phyloP scores from a whole-genome alignment of 345 rosid species.

The Heritiera fomes region DNA sequence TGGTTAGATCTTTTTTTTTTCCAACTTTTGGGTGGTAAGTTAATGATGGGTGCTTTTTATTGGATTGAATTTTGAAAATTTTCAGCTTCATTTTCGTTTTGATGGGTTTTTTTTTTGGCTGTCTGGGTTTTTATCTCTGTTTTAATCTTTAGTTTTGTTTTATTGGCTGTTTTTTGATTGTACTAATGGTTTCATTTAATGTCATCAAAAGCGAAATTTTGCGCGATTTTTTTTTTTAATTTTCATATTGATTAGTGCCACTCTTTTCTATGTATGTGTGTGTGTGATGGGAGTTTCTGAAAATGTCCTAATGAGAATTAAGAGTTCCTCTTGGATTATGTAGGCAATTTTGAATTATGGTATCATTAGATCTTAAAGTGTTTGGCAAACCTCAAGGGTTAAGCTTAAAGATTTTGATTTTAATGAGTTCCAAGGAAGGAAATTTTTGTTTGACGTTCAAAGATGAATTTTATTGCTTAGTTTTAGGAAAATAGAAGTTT shows the following conservation, averaged over 20 bases:
- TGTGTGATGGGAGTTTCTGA: neutral
- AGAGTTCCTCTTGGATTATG: neutral
- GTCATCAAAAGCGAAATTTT: neutral
- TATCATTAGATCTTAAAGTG: conserved; percentile 28
- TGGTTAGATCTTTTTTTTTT: conserved; percentile 23
- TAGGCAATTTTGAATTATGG: neutral
- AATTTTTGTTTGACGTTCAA: neutral
- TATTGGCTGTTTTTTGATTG: neutral
- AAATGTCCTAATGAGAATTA: neutral
- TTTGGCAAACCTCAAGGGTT: conserved; percentile 6
- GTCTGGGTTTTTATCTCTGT: neutral
- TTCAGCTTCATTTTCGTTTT: conserved; percentile 5
- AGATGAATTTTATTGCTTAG: neutral
- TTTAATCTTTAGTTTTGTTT: neutral
- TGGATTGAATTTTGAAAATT: conserved; percentile 7
- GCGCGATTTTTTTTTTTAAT: neutral
- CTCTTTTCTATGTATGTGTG: neutral
- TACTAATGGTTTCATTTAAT: neutral
- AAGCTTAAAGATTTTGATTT: conserved; percentile 13
- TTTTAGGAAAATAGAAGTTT: conserved; percentile 8
- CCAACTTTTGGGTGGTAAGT: neutral
- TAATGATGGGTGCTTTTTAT: conserved; percentile 11
- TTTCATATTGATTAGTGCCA: neutral
- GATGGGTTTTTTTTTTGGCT: neutral
- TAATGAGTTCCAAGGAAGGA: conserved; percentile 12